Conservation (phyloP, 2,329 filamentous ascomycete species). For the Venturia effusa region DNA sequence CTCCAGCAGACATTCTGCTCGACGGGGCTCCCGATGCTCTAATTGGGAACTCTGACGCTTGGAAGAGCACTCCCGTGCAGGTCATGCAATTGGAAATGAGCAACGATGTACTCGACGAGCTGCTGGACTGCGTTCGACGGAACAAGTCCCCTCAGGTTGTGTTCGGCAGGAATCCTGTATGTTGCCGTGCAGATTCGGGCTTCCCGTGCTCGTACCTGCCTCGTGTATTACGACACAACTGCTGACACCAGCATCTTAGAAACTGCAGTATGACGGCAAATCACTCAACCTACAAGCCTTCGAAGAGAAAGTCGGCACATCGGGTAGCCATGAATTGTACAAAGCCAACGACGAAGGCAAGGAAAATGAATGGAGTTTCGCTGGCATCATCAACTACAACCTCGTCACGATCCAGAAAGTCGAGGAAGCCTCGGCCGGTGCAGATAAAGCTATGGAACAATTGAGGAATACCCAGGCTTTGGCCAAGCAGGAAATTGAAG, state of each 20-base stretch:
- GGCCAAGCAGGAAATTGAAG: conserved; percentile 49
- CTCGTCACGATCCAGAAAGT: conserved; percentile 42
- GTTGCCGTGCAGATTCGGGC: conserved; percentile 15
- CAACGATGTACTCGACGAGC: conserved; percentile 30
- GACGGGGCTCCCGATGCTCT: conserved; percentile 27
- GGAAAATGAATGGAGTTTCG: conserved; percentile 39
- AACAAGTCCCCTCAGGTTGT: conserved; percentile 27
- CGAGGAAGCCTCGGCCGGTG: conserved; percentile 42
- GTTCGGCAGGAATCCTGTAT: conserved; percentile 30
- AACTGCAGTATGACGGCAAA: conserved; percentile 10
- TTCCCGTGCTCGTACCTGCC: conserved; percentile 1
- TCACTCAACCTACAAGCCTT: conserved; percentile 4
- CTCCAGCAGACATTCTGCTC: conserved; percentile 13
- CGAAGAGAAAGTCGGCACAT: conserved; percentile 35
- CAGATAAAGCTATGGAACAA: conserved; percentile 48
- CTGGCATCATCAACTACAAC: conserved; percentile 46
- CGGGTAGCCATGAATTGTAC: conserved; percentile 43
- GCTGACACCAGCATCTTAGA: conserved; percentile 10
- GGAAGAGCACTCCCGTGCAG: conserved; percentile 21
- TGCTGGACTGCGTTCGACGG: conserved; percentile 25
- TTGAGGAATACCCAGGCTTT: conserved; percentile 49
- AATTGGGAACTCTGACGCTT: conserved; percentile 22
- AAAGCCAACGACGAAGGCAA: conserved; percentile 28
- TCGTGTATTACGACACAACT: conserved; percentile 4
- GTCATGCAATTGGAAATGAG: conserved; percentile 32